Conservation (phyloP, 2,329 filamentous ascomycete genomes). For the Xylaria sp. region DNA sequence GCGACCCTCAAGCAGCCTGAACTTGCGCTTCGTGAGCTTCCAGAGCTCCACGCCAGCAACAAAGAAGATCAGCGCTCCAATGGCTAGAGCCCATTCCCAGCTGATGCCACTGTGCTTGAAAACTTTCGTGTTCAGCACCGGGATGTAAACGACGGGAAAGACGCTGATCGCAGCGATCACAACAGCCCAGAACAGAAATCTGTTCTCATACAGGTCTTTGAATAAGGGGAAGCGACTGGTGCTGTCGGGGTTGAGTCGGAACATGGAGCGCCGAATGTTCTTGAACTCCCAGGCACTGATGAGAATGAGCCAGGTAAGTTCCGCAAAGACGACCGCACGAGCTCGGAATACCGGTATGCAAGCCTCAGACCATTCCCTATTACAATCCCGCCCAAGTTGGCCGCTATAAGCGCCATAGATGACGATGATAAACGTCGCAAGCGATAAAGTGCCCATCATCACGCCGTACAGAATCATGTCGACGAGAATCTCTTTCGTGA, state of each 20-base stretch:
- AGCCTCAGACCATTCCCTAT: constrained; percentile 49
- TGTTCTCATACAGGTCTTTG: constrained; percentile 62
- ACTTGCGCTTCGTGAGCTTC: constrained; percentile 62
- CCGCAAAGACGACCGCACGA: constrained; percentile 66
- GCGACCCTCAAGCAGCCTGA: constrained; percentile 47
- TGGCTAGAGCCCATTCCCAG: constrained; percentile 70
- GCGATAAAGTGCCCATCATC: constrained; percentile 67
- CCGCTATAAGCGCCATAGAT: constrained; percentile 52
- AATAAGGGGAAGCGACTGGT: constrained; percentile 49
- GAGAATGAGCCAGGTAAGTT: constrained; percentile 67
- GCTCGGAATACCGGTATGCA: constrained; percentile 63
- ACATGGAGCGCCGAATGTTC: constrained; percentile 65
- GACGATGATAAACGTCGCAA: constrained; percentile 61
- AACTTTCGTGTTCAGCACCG: constrained; percentile 61
- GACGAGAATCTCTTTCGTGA: constrained; percentile 69
- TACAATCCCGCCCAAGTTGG: constrained; percentile 57
- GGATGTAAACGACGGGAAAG: constrained; percentile 67
- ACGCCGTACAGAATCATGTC: constrained; percentile 77
- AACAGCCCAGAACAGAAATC: constrained; percentile 65
- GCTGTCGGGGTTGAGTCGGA: constrained; percentile 56
- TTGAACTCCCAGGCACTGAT: constrained; percentile 76
- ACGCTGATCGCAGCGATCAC: constrained; percentile 55
- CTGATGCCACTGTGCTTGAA: constrained; percentile 67
- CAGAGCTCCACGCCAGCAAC: constrained; percentile 64
- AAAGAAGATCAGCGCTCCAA: constrained; percentile 59